Percentiles rank a stretch among this genome's conserved stretches.
These are phyloP conservation scores for Leishmania gerbilli DNA, from an alignment of 208 protist species.

Conservation along the genomic window DNA sequence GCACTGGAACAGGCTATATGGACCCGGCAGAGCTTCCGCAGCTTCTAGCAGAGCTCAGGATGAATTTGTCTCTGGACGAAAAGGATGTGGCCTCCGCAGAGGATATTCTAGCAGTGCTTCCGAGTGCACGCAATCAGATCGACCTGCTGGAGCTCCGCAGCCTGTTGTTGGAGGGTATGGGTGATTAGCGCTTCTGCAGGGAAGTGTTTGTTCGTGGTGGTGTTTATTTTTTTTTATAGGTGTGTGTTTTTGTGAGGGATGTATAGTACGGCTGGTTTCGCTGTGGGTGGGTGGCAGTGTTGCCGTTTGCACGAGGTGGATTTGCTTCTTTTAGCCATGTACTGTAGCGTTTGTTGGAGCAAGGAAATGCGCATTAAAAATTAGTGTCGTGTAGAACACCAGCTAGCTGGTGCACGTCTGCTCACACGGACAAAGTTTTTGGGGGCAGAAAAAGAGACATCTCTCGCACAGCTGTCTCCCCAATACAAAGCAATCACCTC, in stretches of 20 bases:
- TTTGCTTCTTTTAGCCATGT: background rate
- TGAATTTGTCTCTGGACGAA: conserved; percentile 43
- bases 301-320: background rate
- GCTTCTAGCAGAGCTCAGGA: conserved; percentile 61
- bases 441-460: background rate
- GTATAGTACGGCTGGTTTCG: background rate
- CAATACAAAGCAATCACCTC: background rate
- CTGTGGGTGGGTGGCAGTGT: background rate
- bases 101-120: conserved; percentile 52
- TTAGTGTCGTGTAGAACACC: background rate
- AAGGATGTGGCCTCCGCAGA: conserved; percentile 53
- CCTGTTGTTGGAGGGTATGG: conserved; percentile 52
- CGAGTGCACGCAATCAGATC: conserved; percentile 37
- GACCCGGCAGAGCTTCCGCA: conserved; percentile 40
- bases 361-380: background rate
- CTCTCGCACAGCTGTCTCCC: conserved; percentile 1
- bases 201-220: background rate
- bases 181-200: background rate
- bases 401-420: background rate
- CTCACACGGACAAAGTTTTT: background rate
- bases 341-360: too few relatives aligned
- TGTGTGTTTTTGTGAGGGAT: background rate
- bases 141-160: conserved; percentile 75
- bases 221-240: background rate
- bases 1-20: conserved; percentile 48